Evolutionary conservation across 352 stramenopile genomes (phyloP).

Genomic region (Pythium pyrilobum): DNA sequence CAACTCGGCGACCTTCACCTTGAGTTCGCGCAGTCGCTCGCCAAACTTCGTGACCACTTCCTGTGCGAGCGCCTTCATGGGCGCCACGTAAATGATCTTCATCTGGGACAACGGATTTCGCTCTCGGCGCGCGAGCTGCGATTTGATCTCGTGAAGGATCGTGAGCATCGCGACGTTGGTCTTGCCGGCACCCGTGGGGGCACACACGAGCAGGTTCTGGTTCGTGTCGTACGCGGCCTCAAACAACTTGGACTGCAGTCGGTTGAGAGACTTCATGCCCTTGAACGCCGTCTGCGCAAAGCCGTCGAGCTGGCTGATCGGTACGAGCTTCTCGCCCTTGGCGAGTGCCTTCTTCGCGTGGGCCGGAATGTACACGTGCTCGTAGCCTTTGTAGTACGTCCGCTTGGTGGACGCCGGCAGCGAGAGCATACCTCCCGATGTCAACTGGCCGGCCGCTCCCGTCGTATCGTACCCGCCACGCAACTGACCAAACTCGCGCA

Average conservation of each 20-base stretch:
- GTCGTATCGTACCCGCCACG: conserved; percentile 69
- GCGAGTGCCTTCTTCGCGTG: conserved; percentile 55
- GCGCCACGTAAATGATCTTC: conserved; percentile 97
- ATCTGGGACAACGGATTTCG: conserved; percentile 55
- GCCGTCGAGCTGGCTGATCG: conserved; percentile 54
- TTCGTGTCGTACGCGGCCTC: conserved; percentile 93
- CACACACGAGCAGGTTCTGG: conserved; percentile 97
- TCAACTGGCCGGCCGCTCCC: conserved; percentile 56
- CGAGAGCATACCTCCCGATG: conserved; percentile 41
- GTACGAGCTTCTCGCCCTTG: conserved; percentile 52
- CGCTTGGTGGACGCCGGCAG: conserved; percentile 61
- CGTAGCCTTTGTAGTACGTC: conserved; percentile 77
- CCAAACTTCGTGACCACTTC: conserved; percentile 99
- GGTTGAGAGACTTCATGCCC: conserved; percentile 90
- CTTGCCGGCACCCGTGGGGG: conserved; percentile 93
- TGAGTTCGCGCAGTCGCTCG: conserved; percentile 66
- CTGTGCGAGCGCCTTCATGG: conserved; percentile 98
- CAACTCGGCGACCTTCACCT: conserved; percentile 88
- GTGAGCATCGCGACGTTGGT: conserved; percentile 99
- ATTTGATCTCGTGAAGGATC: conserved; percentile 91
- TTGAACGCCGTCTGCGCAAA: conserved; percentile 79
- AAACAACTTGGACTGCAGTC: conserved; percentile 98
- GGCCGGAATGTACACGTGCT: conserved; percentile 78
- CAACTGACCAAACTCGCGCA: conserved; percentile 66
- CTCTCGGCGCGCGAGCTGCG: conserved; percentile 45